Evolutionary conservation across 2,329 filamentous ascomycete genomes (phyloP).

Genomic region (Ophioceras dolichostomum): DNA sequence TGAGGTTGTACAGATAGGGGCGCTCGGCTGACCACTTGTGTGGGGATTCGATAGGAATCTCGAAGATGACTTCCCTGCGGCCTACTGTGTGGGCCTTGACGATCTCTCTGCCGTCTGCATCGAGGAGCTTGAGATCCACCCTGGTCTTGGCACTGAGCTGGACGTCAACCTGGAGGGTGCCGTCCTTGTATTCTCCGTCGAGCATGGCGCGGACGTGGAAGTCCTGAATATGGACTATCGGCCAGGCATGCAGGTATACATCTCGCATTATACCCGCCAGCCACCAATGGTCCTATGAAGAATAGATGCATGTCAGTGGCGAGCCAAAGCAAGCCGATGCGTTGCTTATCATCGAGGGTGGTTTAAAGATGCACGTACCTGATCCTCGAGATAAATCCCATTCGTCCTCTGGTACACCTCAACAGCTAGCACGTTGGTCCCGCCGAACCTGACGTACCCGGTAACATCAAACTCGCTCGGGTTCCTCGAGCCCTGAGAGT

Average conservation of each 20-base stretch:
- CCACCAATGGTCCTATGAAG: slow-evolving; percentile 54
- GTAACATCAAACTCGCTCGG: slow-evolving; percentile 62
- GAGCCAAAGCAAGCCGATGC: neutral
- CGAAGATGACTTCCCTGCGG: slow-evolving; percentile 7
- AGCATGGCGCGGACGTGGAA: slow-evolving; percentile 33
- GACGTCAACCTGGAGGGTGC: slow-evolving; percentile 24
- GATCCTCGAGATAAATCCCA: slow-evolving; percentile 59
- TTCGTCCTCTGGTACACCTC: slow-evolving; percentile 61
- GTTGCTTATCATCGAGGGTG: too few species aligned
- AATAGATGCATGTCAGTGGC: too few species aligned
- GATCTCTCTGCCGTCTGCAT: slow-evolving; percentile 2
- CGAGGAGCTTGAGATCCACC: slow-evolving; percentile 4
- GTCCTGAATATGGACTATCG: slow-evolving; percentile 19
- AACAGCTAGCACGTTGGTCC: slow-evolving; percentile 46
- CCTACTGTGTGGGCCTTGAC: slow-evolving; percentile 1
- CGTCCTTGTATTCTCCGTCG: slow-evolving; percentile 31
- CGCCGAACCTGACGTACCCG: slow-evolving; percentile 15
- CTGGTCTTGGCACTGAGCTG: slow-evolving; percentile 17
- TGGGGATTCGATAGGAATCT: slow-evolving; percentile 27
- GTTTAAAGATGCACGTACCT: too few species aligned
- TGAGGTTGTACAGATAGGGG: slow-evolving; percentile 39
- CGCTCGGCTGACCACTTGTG: slow-evolving; percentile 51
- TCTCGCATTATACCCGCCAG: slow-evolving; percentile 57
- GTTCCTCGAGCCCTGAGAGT: slow-evolving; percentile 59
- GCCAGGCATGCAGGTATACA: slow-evolving; percentile 52